phyloP scores from a whole-genome alignment of 2,329 filamentous ascomycete genomes.

The Fusarium incarnatum region DNA sequence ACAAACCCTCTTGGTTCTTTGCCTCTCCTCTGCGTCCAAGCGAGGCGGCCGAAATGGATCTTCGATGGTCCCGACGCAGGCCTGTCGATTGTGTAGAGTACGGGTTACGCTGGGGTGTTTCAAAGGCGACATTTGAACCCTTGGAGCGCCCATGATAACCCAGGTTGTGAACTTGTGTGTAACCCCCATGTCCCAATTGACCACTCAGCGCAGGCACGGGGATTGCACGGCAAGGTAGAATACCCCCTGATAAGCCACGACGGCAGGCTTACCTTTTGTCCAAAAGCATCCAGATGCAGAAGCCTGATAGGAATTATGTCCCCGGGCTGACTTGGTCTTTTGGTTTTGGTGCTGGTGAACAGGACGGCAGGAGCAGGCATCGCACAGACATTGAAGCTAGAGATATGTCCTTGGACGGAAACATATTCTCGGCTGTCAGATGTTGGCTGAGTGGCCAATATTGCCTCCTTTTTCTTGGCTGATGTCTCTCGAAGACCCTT shows the following conservation, averaged over 20 bases:
- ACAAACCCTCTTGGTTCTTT: slow-evolving; percentile 5
- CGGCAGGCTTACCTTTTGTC: slow-evolving; percentile 30
- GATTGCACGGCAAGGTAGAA: slow-evolving; percentile 27
- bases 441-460: slow-evolving; percentile 10
- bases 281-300: slow-evolving; percentile 44
- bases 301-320: slow-evolving; percentile 28
- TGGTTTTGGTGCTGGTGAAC: not conserved
- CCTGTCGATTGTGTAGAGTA: slow-evolving; percentile 19
- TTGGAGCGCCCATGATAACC: slow-evolving; percentile 18
- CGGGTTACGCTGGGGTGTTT: slow-evolving; percentile 9
- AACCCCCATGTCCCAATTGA: slow-evolving; percentile 25
- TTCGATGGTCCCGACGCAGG: slow-evolving; percentile 32
- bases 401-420: slow-evolving; percentile 20
- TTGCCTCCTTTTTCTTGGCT: not conserved
- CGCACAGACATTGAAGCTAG: slow-evolving; percentile 37
- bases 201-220: slow-evolving; percentile 26
- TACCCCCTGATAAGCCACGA: slow-evolving; percentile 24
- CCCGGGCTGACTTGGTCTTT: not conserved
- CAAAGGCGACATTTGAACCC: slow-evolving; percentile 2
- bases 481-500: slow-evolving; percentile 1
- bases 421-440: slow-evolving; percentile 32
- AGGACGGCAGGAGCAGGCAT: not conserved
- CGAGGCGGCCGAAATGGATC: slow-evolving; percentile 33
- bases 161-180: slow-evolving; percentile 1
- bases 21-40: slow-evolving; percentile 29